These are phyloP conservation scores for Hypoxylon sp. DNA, from an alignment of 2,329 filamentous ascomycete genomes.

Conservation along the genomic window DNA sequence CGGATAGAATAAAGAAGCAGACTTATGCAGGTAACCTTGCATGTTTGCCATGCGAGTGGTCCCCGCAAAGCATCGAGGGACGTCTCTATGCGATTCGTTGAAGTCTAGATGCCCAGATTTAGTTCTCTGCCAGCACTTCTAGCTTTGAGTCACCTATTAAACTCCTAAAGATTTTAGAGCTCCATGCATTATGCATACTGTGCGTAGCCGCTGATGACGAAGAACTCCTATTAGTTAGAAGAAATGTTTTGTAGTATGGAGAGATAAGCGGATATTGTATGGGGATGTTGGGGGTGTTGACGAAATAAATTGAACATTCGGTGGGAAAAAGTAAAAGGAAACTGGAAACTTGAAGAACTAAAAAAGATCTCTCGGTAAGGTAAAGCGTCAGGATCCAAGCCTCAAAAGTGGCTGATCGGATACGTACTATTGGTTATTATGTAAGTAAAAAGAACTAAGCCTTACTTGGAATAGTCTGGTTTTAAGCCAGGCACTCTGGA, in stretches of 20 bases:
- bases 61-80: constrained; percentile 27
- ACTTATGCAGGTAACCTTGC: constrained; percentile 36
- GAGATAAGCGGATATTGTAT: constrained; percentile 26
- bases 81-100: constrained; percentile 19
- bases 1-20: constrained; percentile 30
- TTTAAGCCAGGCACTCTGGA: too few species aligned
- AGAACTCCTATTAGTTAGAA: constrained; percentile 21
- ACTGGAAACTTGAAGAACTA: too few species aligned
- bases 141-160: constrained; percentile 17
- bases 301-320: neutral
- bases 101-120: constrained; percentile 15
- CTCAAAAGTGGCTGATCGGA: neutral
- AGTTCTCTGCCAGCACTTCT: constrained; percentile 2
- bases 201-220: constrained; percentile 24
- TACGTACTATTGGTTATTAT: too few species aligned
- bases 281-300: neutral
- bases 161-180: constrained; percentile 12
- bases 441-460: neutral
- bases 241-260: too few species aligned
- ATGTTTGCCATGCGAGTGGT: constrained; percentile 35
- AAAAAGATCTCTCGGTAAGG: too few species aligned
- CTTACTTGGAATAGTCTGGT: neutral
- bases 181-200: constrained; percentile 32
- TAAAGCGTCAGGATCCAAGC: too few species aligned
- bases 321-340: constrained; percentile 9